phyloP scores from a whole-genome alignment of 225 moss, liverwort and hornwort genomes.

The Physcomitrium patens region DNA sequence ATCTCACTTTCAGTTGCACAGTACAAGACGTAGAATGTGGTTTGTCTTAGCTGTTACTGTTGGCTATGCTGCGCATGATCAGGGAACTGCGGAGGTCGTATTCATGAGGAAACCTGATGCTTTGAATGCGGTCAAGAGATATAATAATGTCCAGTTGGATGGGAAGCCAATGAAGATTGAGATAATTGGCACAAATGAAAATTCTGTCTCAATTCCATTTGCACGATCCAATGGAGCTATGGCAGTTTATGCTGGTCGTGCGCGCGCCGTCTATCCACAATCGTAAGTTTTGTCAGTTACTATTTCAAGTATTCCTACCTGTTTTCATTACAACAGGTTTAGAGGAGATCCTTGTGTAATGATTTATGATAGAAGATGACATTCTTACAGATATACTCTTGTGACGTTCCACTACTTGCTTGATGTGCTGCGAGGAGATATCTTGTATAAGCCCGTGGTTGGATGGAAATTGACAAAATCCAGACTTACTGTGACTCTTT shows the following conservation, averaged over 20 bases:
- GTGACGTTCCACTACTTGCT: too few species aligned
- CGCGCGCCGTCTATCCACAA: constrained; percentile 67
- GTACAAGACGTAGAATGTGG: too few species aligned
- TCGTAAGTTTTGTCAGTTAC: constrained; percentile 53
- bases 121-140: constrained; percentile 90
- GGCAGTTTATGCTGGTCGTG: constrained; percentile 49
- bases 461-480: too few species aligned
- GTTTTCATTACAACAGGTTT: not conserved
- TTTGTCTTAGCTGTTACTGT: not conserved
- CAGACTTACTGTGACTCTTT: too few species aligned
- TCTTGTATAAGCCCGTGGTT: too few species aligned
- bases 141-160: constrained; percentile 97
- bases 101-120: constrained; percentile 95
- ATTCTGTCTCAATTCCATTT: constrained; percentile 47
- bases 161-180: constrained; percentile 99
- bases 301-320: not conserved
- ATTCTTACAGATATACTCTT: too few species aligned
- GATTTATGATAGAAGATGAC: too few species aligned
- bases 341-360: not conserved
- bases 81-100: constrained; percentile 99
- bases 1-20: not conserved
- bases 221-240: constrained; percentile 65
- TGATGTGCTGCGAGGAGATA: too few species aligned
- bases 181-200: constrained; percentile 90
- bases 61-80: not conserved